Percentiles rank a stretch among this genome's conserved stretches.
Conservation (phyloP, 1,284 basidiomycete genomes). For the Sanghuangporus baumii region DNA sequence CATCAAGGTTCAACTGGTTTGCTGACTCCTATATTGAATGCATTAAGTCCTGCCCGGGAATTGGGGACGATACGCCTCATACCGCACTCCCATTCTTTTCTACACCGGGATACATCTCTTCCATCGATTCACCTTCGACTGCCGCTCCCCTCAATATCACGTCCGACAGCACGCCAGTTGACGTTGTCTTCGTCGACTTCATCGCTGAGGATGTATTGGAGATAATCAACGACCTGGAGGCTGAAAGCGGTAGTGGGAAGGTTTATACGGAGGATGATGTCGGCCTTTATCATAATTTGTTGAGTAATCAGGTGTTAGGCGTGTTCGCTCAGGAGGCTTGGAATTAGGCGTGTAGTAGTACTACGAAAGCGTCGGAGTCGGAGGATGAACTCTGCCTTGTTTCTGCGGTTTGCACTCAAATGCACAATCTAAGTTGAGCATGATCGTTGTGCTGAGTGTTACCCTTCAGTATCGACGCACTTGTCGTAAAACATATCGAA, state of each 20-base stretch:
- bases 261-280: slow-evolving; percentile 50
- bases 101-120: slow-evolving; percentile 54
- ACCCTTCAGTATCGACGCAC: too few species aligned
- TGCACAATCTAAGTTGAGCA: too few species aligned
- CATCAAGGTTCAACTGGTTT: slow-evolving; percentile 1
- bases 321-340: slow-evolving; percentile 55
- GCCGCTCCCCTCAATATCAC: slow-evolving; percentile 37
- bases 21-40: neutral
- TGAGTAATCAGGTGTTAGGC: slow-evolving; percentile 48
- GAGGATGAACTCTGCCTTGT: neutral
- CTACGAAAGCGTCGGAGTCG: too few species aligned
- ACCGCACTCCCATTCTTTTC: slow-evolving; percentile 49
- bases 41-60: slow-evolving; percentile 36
- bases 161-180: slow-evolving; percentile 40
- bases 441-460: too few species aligned
- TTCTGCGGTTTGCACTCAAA: too few species aligned
- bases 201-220: slow-evolving; percentile 46
- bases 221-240: slow-evolving; percentile 53
- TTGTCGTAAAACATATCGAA: too few species aligned
- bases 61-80: slow-evolving; percentile 66
- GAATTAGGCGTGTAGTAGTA: slow-evolving; percentile 28
- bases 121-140: slow-evolving; percentile 25
- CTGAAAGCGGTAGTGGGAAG: slow-evolving; percentile 18
- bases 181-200: slow-evolving; percentile 69
- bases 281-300: slow-evolving; percentile 41